Percentiles rank a stretch among this genome's conserved stretches.
Evolutionary conservation across 139 green algal species (phyloP).

Genomic region (Coccomyxa sp.): DNA sequence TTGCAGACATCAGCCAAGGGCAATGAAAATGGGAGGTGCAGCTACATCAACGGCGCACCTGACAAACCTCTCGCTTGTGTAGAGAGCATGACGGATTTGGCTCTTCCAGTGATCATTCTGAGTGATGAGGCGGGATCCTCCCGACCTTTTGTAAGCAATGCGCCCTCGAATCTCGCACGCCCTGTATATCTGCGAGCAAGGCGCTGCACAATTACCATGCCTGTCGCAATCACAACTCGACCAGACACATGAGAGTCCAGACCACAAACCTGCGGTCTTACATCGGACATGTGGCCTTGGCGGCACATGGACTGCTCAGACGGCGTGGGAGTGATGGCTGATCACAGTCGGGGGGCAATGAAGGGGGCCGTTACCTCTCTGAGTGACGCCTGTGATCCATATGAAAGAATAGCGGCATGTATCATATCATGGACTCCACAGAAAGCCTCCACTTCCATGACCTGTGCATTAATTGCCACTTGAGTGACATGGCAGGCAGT

Average conservation of each 20-base stretch:
- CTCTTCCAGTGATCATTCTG: constrained; percentile 65
- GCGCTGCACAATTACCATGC: no score
- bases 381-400: constrained; percentile 29
- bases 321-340: no score
- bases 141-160: constrained; percentile 54
- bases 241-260: no score
- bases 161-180: constrained; percentile 41
- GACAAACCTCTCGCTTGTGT: constrained; percentile 49
- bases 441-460: constrained; percentile 48
- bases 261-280: no score
- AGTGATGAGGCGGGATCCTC: constrained; percentile 56
- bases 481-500: no score
- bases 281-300: no score
- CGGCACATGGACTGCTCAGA: no score
- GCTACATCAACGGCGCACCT: constrained; percentile 13
- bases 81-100: constrained; percentile 60
- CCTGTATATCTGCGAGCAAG: constrained; percentile 39
- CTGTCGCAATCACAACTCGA: no score
- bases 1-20: not conserved
- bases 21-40: not conserved
- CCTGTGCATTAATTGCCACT: no score
- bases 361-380: constrained; percentile 40
- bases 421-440: constrained; percentile 54
- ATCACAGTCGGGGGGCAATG: no score
- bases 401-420: constrained; percentile 42